Evolutionary conservation across 768 basidiomycete species (phyloP), one percentile per base, ranked within the genome.

Genomic region (Lanmaoa rubissima): DNA sequence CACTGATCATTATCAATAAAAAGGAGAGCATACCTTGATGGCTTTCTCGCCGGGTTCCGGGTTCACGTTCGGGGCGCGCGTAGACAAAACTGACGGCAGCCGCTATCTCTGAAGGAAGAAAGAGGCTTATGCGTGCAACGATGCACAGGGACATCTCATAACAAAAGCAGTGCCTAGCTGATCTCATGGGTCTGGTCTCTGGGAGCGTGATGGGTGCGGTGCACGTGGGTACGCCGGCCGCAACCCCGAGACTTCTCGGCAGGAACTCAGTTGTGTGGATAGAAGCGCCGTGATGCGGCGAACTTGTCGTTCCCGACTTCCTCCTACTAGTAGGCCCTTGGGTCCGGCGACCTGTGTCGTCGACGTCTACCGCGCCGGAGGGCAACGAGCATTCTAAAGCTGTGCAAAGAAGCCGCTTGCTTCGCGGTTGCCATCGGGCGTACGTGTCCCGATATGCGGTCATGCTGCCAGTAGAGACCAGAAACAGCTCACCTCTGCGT

Each of bases 1-100:
- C 24, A 62, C 61, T 6, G 42, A 52, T 44, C 51, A 28, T 43
- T 41, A 48, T 52, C 46, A 32, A 44, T 31, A 19, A 31, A n/a
- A 32, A 36, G 8, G 35, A 17, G 43, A 5, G 36, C 31, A 34
- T 17, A 26, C 16, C 24, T 34, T 9, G 32, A 24, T 13, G 16
- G 32, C 7, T 31, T 34, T 34, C 43, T 16, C 21, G 12, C 44
- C 26, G 28, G 36, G 19, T 14, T 38, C 21, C 28, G 48, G 13
- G 46, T 32, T 5, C 32, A 9, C 14, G 12, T n/a, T 3, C 4
- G 13, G 12, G 31, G n/a, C 31, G n/a, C 12, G 2, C 10, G n/a
- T 11, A 32, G 21, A 41, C 32, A 28, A 40, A 24, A 16, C 13
- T 28, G 24, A 21, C 16, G 10, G 11, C 12, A 5, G 28, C 11